Evolutionary conservation across 371 early-diverging fungal species (phyloP), one percentile per base, ranked within the genome.

Genomic region (Mortierella sp.): DNA sequence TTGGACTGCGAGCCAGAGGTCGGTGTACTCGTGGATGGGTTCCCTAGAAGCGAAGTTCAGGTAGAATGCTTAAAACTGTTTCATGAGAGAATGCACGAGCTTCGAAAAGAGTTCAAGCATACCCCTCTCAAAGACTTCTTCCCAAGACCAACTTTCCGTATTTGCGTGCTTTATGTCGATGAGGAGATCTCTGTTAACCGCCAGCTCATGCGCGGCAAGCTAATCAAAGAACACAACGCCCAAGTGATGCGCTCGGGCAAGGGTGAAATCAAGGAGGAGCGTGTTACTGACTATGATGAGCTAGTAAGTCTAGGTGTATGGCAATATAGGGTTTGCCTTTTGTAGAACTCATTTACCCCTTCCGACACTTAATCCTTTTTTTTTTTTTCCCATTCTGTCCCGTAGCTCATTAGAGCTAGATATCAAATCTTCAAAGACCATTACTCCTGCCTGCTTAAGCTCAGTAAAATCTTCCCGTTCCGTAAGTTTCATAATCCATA

Each of bases 381-480:
- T 23, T 31, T 42, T 6, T 26, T 22, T 31, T 22, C 29, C 17
- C 9, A 47, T 6, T 60, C 42, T 26, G n/a, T 19, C 3, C 35
- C 23, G 58, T 55, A 83, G 82, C 73, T 91, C 60, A 91, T 91
- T 61, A 86, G 91, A 13, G 88, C 91, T 17, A 80, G 91, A 64
- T 91, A 91, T 49, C 77, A 87, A 15, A 89, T 91, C 28, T 91
- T 91, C 72, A 91, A 88, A 62, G 89, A 87, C 23, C 91, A 90
- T 60, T 91, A 89, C 74, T 89, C 91, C 0, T 88, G 91, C 15
- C 72, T 91, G 5, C 65, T 89, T 31, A 89, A 87, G 61, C 71
- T 91, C 17, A 88, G 88, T 55, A 89, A 91, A 65, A 87, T 91
- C 68, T 91, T 91, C 64, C 91, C 91, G 17, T 91, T 91, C 71